phyloP scores from a whole-genome alignment of 768 basidiomycete species.

The Fomitopsis serialis region DNA sequence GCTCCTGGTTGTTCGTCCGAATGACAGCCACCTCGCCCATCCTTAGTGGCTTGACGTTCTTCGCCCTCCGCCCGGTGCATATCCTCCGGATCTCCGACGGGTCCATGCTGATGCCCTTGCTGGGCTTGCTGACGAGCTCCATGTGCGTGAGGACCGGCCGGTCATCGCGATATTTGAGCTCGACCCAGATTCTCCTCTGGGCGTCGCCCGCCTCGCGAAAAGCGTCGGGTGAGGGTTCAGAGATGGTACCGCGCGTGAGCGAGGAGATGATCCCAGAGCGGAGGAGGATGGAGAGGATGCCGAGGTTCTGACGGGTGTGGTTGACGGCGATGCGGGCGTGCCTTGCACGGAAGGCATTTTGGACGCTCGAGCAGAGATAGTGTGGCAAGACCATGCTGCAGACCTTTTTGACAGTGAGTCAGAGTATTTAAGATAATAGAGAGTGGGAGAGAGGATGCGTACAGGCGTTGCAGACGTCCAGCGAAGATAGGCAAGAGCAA shows the following conservation, averaged over 20 bases:
- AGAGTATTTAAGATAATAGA: background rate
- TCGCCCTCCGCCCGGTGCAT: slow-evolving; percentile 77
- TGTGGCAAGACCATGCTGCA: slow-evolving; percentile 62
- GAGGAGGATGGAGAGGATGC: slow-evolving; percentile 87
- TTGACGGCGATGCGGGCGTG: slow-evolving; percentile 72
- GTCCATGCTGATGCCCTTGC: slow-evolving; percentile 74
- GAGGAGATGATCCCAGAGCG: slow-evolving; percentile 84
- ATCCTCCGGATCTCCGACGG: slow-evolving; percentile 67
- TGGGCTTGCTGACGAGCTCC: slow-evolving; percentile 80
- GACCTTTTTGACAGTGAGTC: background rate
- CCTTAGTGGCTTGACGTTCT: slow-evolving; percentile 76
- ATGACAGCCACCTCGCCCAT: slow-evolving; percentile 94
- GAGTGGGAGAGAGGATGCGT: background rate
- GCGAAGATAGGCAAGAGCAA: too few species aligned
- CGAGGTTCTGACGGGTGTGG: slow-evolving; percentile 86
- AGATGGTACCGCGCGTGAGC: slow-evolving; percentile 73
- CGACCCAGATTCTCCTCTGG: slow-evolving; percentile 85
- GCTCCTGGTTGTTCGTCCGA: slow-evolving; percentile 59
- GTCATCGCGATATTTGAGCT: slow-evolving; percentile 91
- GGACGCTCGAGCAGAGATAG: slow-evolving; percentile 84
- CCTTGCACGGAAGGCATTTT: slow-evolving; percentile 89
- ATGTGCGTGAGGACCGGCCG: slow-evolving; percentile 76
- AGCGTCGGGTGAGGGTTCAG: slow-evolving; percentile 53
- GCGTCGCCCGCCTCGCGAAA: slow-evolving; percentile 58
- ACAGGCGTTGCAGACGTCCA: background rate